Conservation (phyloP, 2,329 filamentous ascomycete genomes). For the Zymoseptoria passerinii region DNA sequence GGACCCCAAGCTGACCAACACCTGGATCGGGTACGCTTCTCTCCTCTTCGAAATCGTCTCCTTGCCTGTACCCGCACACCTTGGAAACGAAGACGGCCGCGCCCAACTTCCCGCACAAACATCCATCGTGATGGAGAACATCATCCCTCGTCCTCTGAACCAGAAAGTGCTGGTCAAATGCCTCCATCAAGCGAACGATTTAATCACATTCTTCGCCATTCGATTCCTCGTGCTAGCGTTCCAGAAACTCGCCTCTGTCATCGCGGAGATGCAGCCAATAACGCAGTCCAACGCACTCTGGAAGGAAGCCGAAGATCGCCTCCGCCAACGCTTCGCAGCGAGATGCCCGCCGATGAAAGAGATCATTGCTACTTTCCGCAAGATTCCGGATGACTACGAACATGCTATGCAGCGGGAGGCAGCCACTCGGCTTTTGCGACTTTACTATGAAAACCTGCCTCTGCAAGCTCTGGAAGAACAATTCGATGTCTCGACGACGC, state of each 20-base stretch:
- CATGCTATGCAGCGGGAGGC: slow-evolving; percentile 65
- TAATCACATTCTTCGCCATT: slow-evolving; percentile 77
- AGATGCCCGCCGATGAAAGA: slow-evolving; percentile 77
- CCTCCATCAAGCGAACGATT: slow-evolving; percentile 64
- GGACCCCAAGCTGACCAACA: slow-evolving; percentile 83
- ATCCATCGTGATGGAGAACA: slow-evolving; percentile 71
- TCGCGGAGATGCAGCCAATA: slow-evolving; percentile 49
- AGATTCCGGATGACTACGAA: slow-evolving; percentile 55
- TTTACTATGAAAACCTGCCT: slow-evolving; percentile 81
- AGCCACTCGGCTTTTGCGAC: slow-evolving; percentile 64
- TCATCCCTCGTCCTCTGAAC: slow-evolving; percentile 73
- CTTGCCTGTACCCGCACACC: slow-evolving; percentile 61
- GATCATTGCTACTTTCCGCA: slow-evolving; percentile 64
- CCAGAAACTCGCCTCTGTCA: slow-evolving; percentile 61
- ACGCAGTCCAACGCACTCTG: slow-evolving; percentile 46
- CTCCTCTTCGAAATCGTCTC: slow-evolving; percentile 77
- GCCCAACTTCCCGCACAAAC: slow-evolving; percentile 66
- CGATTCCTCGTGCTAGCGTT: slow-evolving; percentile 71
- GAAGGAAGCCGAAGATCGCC: slow-evolving; percentile 58
- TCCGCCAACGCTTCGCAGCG: slow-evolving; percentile 67
- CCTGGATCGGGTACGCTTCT: slow-evolving; percentile 89
- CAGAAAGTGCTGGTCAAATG: slow-evolving; percentile 73
- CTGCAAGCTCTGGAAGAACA: slow-evolving; percentile 72
- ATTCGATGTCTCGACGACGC: slow-evolving; percentile 74
- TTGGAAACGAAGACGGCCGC: slow-evolving; percentile 53